Evolutionary conservation across 148 eudicot species (phyloP), one percentile per base, ranked within the genome.

Genomic region (Cornus florida): DNA sequence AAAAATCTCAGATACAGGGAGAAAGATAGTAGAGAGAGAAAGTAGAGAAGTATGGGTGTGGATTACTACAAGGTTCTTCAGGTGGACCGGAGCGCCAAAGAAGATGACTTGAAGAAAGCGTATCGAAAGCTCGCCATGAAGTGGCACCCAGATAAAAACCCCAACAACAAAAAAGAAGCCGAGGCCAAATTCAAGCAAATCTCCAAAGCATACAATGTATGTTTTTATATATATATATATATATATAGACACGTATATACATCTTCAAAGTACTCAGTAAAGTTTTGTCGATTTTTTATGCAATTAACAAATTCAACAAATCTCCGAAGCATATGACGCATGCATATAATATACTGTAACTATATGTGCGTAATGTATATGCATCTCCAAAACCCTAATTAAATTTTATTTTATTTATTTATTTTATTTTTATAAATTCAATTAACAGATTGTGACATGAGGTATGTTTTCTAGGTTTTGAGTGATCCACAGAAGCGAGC

Each of bases 401-500:
- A 6, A 3, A 14, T 4, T 28, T 71, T 22, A 28, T n/a, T n/a
- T n/a, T n/a, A n/a, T n/a, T 0, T 28, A 28, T 28, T 28, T 28
- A 28, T 12, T 20, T 50, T 12, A n/a, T 62, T n/a, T 20, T 19
- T 50, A 67, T 60, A 6, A 0, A 62, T 62, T 62, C 66, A 62
- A 20, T 62, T 62, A n/a, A 62, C 24, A n/a, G 19, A 7, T 46
- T 65, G 1, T 65, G 1, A 1, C 43, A 22, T 70, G n/a, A 24
- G 7, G 31, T 59, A 28, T 70, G 28, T 31, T 75, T 43, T 74
- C 1, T 77, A 94, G 98, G 94, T 94, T 67, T 82, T 94, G 87
- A 94, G 98, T 75, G 97, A 94, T 82, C 94, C 93, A 0, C 94
- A 88, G 24, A 94, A 94, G 83, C 75, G 97, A 80, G 91, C 87